These are phyloP conservation scores for Brassica juncea DNA, from an alignment of 345 rosid species.

Conservation along the genomic window DNA sequence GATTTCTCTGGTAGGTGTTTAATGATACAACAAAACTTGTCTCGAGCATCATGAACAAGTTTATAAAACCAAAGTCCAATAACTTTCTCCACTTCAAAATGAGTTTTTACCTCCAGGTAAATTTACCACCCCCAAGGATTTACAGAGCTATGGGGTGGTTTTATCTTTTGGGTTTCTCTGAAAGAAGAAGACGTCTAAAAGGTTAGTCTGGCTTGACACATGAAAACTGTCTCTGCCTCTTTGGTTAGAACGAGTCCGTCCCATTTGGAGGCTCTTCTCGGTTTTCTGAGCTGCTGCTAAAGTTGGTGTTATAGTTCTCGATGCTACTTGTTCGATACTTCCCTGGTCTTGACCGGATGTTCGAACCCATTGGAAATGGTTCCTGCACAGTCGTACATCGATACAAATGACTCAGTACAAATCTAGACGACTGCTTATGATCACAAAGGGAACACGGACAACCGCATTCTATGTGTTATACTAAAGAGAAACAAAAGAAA, in stretches of 20 bases:
- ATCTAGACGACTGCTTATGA: neutral
- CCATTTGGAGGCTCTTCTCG: slow-evolving; percentile 51
- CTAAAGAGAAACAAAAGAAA: neutral
- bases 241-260: slow-evolving; percentile 34
- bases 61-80: slow-evolving; percentile 2
- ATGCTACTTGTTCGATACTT: slow-evolving; percentile 57
- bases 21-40: slow-evolving; percentile 39
- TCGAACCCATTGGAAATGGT: slow-evolving; percentile 80
- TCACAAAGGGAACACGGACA: neutral
- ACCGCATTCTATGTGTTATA: neutral
- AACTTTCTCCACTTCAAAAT: slow-evolving; percentile 29
- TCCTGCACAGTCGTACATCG: slow-evolving; percentile 48
- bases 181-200: slow-evolving; percentile 26
- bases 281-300: slow-evolving; percentile 47
- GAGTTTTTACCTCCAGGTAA: slow-evolving; percentile 12
- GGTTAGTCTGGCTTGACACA: slow-evolving; percentile 40
- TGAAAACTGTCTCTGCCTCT: slow-evolving; percentile 32
- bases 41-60: slow-evolving; percentile 30
- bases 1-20: slow-evolving; percentile 19
- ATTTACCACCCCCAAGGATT: slow-evolving; percentile 16
- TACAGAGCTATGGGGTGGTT: slow-evolving; percentile 30
- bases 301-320: slow-evolving; percentile 48
- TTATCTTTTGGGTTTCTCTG: slow-evolving; percentile 20
- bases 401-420: slow-evolving; percentile 4
- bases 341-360: slow-evolving; percentile 69